A percentile compares a stretch with the other conserved stretches of the same genome.
Evolutionary conservation across 768 basidiomycete species (phyloP).

Genomic region (Tylopilus plumbeoviolaceoides): DNA sequence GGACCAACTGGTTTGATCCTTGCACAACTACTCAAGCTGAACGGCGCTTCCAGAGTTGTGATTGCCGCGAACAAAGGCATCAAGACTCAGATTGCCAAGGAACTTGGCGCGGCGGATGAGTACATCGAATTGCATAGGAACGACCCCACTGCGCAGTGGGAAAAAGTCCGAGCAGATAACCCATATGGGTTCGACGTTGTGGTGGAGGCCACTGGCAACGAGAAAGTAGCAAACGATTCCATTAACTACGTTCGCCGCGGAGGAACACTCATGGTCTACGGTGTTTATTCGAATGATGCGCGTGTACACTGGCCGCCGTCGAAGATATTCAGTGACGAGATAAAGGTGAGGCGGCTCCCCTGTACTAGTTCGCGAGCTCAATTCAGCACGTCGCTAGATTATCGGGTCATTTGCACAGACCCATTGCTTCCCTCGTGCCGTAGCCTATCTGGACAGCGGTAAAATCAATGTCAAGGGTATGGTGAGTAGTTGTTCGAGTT

Average conservation of each 20-base stretch:
- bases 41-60: constrained; percentile 73
- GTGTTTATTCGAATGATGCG: constrained; percentile 80
- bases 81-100: constrained; percentile 78
- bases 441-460: constrained; percentile 78
- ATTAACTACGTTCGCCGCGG: constrained; percentile 83
- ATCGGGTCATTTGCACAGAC: constrained; percentile 85
- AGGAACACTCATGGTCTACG: constrained; percentile 79
- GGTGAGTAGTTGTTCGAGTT: constrained; percentile 31
- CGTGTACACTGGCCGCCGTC: constrained; percentile 77
- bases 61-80: constrained; percentile 84
- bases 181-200: constrained; percentile 85
- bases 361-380: background rate
- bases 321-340: constrained; percentile 60
- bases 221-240: constrained; percentile 72
- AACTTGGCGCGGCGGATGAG: constrained; percentile 72
- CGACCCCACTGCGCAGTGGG: constrained; percentile 70
- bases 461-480: constrained; percentile 77
- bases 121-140: constrained; percentile 78
- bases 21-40: constrained; percentile 79
- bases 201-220: constrained; percentile 70
- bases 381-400: constrained; percentile 42
- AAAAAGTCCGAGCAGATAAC: constrained; percentile 66
- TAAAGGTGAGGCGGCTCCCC: constrained; percentile 35
- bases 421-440: constrained; percentile 82
- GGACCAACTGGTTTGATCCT: constrained; percentile 86